Evolutionary conservation across 495 filamentous ascomycete genomes (phyloP).

Genomic region (Podospora tetraspora): DNA sequence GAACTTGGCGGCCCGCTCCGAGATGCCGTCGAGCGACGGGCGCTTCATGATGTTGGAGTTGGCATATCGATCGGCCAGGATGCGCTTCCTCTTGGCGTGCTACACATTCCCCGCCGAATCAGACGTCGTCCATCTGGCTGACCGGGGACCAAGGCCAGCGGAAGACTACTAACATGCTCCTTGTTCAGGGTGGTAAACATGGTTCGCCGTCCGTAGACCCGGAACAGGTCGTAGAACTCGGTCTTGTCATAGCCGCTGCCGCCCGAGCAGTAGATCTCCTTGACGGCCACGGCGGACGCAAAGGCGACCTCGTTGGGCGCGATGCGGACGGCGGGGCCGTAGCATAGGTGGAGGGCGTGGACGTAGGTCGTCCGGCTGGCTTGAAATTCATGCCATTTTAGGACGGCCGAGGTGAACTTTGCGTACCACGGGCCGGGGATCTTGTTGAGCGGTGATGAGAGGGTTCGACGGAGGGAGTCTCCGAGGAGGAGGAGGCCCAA

Average conservation of each 20-base stretch:
- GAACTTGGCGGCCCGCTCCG: slow-evolving; percentile 49
- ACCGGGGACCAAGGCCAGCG: slow-evolving; percentile 10
- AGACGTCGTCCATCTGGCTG: neutral
- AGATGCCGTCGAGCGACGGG: slow-evolving; percentile 48
- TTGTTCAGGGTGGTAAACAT: slow-evolving; percentile 59
- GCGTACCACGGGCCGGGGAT: slow-evolving; percentile 53
- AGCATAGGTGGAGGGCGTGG: slow-evolving; percentile 49
- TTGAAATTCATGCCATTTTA: slow-evolving; percentile 56
- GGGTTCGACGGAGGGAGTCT: slow-evolving; percentile 19
- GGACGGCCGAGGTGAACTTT: slow-evolving; percentile 45
- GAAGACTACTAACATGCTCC: slow-evolving; percentile 36
- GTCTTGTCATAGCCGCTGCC: slow-evolving; percentile 67
- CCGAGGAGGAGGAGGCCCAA: slow-evolving; percentile 15
- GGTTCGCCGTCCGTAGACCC: slow-evolving; percentile 51
- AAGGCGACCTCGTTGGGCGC: slow-evolving; percentile 60
- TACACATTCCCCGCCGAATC: slow-evolving; percentile 18
- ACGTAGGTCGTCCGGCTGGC: slow-evolving; percentile 50
- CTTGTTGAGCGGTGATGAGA: slow-evolving; percentile 38
- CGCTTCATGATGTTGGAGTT: slow-evolving; percentile 58
- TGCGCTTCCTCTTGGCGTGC: slow-evolving; percentile 55
- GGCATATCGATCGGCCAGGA: slow-evolving; percentile 60
- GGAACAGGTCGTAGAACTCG: slow-evolving; percentile 60
- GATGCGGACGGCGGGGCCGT: slow-evolving; percentile 54
- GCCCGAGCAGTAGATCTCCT: slow-evolving; percentile 59
- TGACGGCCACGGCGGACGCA: slow-evolving; percentile 51